These are phyloP conservation scores for Fusarium paranaense DNA, from an alignment of 2,329 filamentous ascomycete genomes.

Conservation along the genomic window DNA sequence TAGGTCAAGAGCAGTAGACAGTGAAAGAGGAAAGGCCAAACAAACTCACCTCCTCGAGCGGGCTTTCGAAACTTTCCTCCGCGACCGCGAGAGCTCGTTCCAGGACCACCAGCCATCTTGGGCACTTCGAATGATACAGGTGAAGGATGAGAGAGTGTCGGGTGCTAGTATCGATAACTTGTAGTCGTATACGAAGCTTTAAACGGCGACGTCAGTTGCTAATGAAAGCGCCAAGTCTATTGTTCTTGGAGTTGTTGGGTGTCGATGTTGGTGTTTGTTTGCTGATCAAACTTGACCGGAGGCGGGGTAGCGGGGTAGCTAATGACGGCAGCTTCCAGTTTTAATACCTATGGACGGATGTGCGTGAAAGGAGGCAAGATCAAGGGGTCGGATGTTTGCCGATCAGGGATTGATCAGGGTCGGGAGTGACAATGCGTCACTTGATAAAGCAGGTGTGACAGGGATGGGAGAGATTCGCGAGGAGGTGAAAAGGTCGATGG, in stretches of 20 bases:
- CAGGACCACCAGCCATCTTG: conserved; percentile 62
- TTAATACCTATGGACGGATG: not conserved
- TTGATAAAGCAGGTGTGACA: not conserved
- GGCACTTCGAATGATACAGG: conserved; percentile 9
- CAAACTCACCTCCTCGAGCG: conserved; percentile 82
- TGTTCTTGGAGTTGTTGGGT: conserved; percentile 5
- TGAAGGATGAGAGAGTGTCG: not conserved
- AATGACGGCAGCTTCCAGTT: conserved; percentile 30
- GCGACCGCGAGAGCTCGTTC: conserved; percentile 74
- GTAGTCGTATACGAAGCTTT: not conserved
- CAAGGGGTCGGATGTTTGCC: conserved; percentile 1
- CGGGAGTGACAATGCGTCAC: not conserved
- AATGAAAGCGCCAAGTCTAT: not conserved
- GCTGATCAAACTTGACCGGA: conserved; percentile 37
- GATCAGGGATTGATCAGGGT: conserved; percentile 21
- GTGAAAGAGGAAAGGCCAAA: not conserved
- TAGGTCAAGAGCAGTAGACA: not conserved
- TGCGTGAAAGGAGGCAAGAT: conserved; percentile 6
- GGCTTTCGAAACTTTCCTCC: conserved; percentile 96
- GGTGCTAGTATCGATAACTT: not conserved
- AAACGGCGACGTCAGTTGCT: not conserved
- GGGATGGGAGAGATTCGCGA: not conserved
- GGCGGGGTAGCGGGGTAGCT: conserved; percentile 55
- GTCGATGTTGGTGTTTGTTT: conserved; percentile 25
- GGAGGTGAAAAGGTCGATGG: not conserved